Conservation (phyloP, 208 protist species). For the Blechomonas ayalai region DNA sequence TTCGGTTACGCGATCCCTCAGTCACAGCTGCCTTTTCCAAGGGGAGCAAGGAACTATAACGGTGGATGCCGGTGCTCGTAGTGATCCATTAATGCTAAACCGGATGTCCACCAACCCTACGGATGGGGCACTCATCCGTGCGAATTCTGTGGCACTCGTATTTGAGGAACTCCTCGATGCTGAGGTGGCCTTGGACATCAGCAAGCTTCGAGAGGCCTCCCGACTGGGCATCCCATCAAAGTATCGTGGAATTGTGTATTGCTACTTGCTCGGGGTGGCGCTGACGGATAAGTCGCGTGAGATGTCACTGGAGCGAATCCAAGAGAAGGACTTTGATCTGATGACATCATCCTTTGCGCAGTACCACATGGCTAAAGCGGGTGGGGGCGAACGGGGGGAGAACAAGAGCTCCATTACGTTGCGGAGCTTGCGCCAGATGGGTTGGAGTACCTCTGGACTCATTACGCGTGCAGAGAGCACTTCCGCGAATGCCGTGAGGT, state of each 20-base stretch:
- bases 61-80: too few species aligned
- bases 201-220: constrained; percentile 68
- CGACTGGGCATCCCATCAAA: constrained; percentile 54
- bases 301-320: constrained; percentile 75
- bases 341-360: constrained; percentile 31
- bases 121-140: neutral
- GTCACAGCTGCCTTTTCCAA: too few species aligned
- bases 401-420: too few species aligned
- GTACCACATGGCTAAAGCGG: constrained; percentile 6
- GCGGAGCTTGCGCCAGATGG: constrained; percentile 1
- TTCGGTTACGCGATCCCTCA: too few species aligned
- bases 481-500: constrained; percentile 10
- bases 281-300: constrained; percentile 73
- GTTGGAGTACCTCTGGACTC: constrained; percentile 1
- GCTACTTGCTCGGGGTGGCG: constrained; percentile 72
- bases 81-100: too few species aligned
- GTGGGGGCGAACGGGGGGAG: neutral
- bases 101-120: too few species aligned
- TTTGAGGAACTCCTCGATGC: constrained; percentile 84
- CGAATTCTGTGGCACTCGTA: constrained; percentile 2
- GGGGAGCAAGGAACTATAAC: too few species aligned
- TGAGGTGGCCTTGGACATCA: constrained; percentile 58
- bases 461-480: constrained; percentile 8
- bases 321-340: constrained; percentile 74
- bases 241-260: constrained; percentile 73